Base-by-base conservation (phyloP, 2,329 filamentous ascomycete genomes). In the Ophiostoma himal-ulmi region DNA sequence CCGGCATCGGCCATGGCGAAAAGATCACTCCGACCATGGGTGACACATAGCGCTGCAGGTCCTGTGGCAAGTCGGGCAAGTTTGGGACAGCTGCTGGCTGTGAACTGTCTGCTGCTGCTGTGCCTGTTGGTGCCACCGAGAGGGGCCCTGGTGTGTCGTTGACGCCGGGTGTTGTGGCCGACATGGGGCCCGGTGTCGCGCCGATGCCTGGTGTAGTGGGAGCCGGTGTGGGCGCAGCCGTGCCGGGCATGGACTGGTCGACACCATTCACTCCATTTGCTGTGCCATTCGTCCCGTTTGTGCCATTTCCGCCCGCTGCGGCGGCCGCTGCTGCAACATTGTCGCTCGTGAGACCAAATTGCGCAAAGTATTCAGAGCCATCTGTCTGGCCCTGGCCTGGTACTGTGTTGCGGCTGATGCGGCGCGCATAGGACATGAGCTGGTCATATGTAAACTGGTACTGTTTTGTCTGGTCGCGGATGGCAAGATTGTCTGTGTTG, bases 351-450 rank as follows among this genome's bases (percentile, higher is more conserved):
- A 37, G 37, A 3, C 41, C 69, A 10, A 71, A 60, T 11, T 54
- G 22, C 1, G 65, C 70, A 70, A 71, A 74, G 39, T 73, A 70
- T 22, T 78, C 75, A 26, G 80, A 70, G 30, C 79, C 77, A 73
- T 83, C 83, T 14, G 82, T 78, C 67, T 82, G 81, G 66, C 81
- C 81, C 0, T 86, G 86, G 0, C 89, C 89, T 0, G 92, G 91
- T 14, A 93, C 84, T 0, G 92, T 94, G 74, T 89, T 93, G 77
- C 89, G 91, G 78, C 89, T 91, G 76, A 96, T 95, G 73, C 89
- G 88, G 62, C 90, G 89, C 30, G 92, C 92, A 77, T 92, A 95
- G 73, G 83, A 85, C 30, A 96, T 87, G 0, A 96, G 86, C 74
- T 94, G 89, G 64, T 88, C 84, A 76, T 93, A 92, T 3, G 85